Conservation (phyloP, 345 rosid genomes). For the Erodium maritimum region DNA sequence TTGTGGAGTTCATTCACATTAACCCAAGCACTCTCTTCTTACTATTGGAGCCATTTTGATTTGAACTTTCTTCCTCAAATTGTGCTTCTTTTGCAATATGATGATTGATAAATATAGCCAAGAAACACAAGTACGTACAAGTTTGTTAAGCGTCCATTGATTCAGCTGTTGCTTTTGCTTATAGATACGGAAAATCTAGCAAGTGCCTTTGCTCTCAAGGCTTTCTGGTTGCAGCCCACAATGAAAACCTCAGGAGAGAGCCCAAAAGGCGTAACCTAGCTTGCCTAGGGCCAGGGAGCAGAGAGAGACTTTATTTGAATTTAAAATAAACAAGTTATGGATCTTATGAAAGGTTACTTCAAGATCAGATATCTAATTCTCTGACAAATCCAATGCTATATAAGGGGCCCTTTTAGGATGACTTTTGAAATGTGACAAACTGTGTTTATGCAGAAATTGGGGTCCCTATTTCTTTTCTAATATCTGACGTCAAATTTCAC, state of each 20-base stretch:
- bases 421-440: too few species aligned
- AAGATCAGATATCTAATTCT: too few species aligned
- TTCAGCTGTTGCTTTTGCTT: too few species aligned
- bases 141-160: neutral
- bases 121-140: too few species aligned
- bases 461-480: too few species aligned
- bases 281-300: neutral
- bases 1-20: neutral
- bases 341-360: too few species aligned
- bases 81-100: neutral
- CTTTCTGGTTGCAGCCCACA: neutral
- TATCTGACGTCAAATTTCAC: too few species aligned
- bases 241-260: too few species aligned
- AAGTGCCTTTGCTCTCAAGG: neutral
- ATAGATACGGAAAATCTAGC: neutral
- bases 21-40: neutral
- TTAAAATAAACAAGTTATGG: too few species aligned
- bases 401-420: too few species aligned
- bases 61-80: neutral
- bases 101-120: neutral
- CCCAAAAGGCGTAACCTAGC: neutral
- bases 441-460: too few species aligned
- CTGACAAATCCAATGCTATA: too few species aligned
- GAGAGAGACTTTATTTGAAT: neutral
- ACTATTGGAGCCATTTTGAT: neutral